Conservation (phyloP, 345 rosid genomes). For the Orychophragmus violaceus region DNA sequence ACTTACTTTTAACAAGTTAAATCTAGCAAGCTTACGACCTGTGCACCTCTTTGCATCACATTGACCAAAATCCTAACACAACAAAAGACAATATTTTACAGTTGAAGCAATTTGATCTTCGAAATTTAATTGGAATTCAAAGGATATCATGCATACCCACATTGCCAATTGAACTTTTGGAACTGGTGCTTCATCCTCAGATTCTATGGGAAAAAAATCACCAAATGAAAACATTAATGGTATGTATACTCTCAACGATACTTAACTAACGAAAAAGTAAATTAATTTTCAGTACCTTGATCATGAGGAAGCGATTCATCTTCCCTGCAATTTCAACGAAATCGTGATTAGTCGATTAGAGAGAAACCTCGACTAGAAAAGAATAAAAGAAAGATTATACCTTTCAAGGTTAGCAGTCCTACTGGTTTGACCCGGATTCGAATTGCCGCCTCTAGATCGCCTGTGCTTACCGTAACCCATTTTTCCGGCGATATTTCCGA, state of each 20-base stretch:
- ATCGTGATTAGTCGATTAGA: background rate
- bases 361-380: background rate
- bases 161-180: slow-evolving; percentile 82
- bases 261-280: background rate
- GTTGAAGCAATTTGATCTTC: background rate
- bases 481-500: slow-evolving; percentile 21
- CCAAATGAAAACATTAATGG: background rate
- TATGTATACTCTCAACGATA: background rate
- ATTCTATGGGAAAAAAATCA: slow-evolving; percentile 39
- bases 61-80: slow-evolving; percentile 86
- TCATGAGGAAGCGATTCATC: slow-evolving; percentile 31
- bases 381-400: background rate
- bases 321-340: slow-evolving; percentile 15
- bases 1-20: slow-evolving; percentile 84
- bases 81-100: slow-evolving; percentile 7
- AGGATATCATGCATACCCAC: slow-evolving; percentile 62
- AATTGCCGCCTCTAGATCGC: slow-evolving; percentile 28
- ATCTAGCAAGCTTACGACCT: slow-evolving; percentile 90
- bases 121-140: background rate
- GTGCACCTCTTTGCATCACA: slow-evolving; percentile 98
- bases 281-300: slow-evolving; percentile 19
- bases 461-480: slow-evolving; percentile 30
- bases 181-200: slow-evolving; percentile 49
- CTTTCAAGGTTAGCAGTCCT: slow-evolving; percentile 19
- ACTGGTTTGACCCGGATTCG: slow-evolving; percentile 23